These are phyloP conservation scores for Sugiyamaella xylanicola DNA, from an alignment of 1,139 yeast genomes.

Conservation along the genomic window DNA sequence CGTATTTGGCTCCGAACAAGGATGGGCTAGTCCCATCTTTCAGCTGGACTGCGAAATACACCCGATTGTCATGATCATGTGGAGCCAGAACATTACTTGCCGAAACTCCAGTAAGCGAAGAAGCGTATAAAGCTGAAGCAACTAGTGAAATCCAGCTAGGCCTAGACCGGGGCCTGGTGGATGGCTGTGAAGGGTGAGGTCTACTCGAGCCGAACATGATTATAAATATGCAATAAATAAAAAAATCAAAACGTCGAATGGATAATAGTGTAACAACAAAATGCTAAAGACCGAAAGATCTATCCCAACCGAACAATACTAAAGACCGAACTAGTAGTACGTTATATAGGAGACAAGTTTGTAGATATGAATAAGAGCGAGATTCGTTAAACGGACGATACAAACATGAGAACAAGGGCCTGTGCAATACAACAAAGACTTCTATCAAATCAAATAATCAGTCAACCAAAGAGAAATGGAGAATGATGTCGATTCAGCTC, in stretches of 20 bases:
- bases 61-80: constrained; percentile 33
- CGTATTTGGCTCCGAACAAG: constrained; percentile 21
- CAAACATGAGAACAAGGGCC: too few species aligned
- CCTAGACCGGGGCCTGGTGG: neutral
- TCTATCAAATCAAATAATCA: too few species aligned
- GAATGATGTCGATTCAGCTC: too few species aligned
- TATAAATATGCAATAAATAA: neutral
- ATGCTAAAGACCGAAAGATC: too few species aligned
- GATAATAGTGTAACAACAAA: too few species aligned
- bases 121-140: neutral
- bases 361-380: too few species aligned
- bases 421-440: too few species aligned
- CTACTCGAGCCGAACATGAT: neutral
- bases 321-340: too few species aligned
- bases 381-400: too few species aligned
- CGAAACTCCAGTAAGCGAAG: neutral
- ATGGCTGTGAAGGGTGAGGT: neutral
- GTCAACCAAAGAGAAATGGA: too few species aligned
- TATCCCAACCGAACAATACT: too few species aligned
- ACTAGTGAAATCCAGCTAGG: neutral
- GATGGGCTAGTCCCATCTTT: constrained; percentile 24
- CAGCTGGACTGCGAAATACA: constrained; percentile 40
- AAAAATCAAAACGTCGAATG: neutral
- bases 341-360: too few species aligned
- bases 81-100: neutral